phyloP scores from a whole-genome alignment of 129 eudicot genomes.

The Flaveria brownii region DNA sequence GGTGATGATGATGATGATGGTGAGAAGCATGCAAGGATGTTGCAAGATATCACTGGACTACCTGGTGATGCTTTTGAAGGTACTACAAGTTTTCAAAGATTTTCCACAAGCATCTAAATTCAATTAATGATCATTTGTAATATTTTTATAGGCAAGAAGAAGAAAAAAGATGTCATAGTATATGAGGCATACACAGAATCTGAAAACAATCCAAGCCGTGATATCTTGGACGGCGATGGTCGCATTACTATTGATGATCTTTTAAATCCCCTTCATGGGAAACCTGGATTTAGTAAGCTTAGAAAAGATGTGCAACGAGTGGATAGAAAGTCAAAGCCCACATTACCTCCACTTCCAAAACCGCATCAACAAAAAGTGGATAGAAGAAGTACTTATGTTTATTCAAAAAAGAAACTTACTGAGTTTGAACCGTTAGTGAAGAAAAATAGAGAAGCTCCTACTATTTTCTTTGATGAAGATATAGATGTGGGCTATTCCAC shows the following conservation, averaged over 20 bases:
- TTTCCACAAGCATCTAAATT: not conserved
- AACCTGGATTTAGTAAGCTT: constrained; percentile 62
- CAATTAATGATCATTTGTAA: not conserved
- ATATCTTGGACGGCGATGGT: constrained; percentile 70
- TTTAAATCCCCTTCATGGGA: constrained; percentile 74
- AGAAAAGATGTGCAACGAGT: constrained; percentile 52
- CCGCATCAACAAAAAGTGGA: constrained; percentile 63
- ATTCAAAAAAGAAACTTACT: constrained; percentile 56
- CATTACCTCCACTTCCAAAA: constrained; percentile 75
- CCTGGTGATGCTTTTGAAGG: constrained; percentile 88
- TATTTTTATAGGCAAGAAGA: constrained; percentile 57
- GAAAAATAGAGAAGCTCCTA: constrained; percentile 94
- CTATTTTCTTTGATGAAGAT: constrained; percentile 66
- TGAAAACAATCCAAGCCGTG: constrained; percentile 87
- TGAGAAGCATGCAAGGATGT: constrained; percentile 72
- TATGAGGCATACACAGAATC: constrained; percentile 84
- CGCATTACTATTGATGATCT: constrained; percentile 77
- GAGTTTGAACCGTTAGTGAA: constrained; percentile 71
- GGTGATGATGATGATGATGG: constrained; percentile 41
- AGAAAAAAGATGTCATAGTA: constrained; percentile 48
- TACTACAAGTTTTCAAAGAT: constrained; percentile 16
- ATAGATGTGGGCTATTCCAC: constrained; percentile 62
- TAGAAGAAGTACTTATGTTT: constrained; percentile 58
- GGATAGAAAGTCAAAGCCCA: constrained; percentile 56
- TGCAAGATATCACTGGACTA: constrained; percentile 81